Evolutionary conservation across 441 rosid genomes (phyloP).

Genomic region (Jatropha multifida): DNA sequence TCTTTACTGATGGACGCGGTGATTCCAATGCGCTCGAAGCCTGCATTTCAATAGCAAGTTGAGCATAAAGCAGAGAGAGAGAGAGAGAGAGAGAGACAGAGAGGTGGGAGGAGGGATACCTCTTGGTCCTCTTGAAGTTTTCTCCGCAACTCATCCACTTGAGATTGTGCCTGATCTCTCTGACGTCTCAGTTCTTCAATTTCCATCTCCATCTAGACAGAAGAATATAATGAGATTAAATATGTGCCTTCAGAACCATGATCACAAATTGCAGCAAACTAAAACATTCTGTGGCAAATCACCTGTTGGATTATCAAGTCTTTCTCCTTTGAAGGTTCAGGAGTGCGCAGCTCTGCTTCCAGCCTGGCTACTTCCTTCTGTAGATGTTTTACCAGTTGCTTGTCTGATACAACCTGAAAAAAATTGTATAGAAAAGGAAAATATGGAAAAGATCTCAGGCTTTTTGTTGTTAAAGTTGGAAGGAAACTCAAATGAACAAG

Average conservation of each 20-base stretch:
- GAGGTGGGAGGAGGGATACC: conserved; percentile 26
- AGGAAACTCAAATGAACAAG: conserved; percentile 5
- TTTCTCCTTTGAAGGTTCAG: conserved; percentile 77
- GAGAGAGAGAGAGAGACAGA: background rate
- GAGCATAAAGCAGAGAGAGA: background rate
- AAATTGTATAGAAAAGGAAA: background rate
- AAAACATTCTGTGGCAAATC: conserved; percentile 7
- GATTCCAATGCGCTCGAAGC: conserved; percentile 48
- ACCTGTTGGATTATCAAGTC: conserved; percentile 91
- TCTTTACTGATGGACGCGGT: conserved; percentile 65
- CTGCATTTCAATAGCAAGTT: conserved; percentile 38
- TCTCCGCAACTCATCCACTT: conserved; percentile 74
- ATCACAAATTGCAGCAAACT: conserved; percentile 9
- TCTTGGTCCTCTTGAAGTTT: conserved; percentile 70
- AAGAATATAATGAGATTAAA: conserved; percentile 14
- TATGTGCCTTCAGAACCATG: conserved; percentile 12
- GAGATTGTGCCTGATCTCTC: conserved; percentile 79
- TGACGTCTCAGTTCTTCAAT: conserved; percentile 83
- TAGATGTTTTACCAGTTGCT: conserved; percentile 94
- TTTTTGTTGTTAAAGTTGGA: conserved; percentile 11
- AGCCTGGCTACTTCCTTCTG: conserved; percentile 97
- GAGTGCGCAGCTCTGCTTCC: conserved; percentile 96
- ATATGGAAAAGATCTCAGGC: conserved; percentile 1
- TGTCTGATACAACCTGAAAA: conserved; percentile 87
- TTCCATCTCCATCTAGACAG: conserved; percentile 78